Percentiles rank a stretch among this genome's conserved stretches.
Conservation (phyloP, 2,329 filamentous ascomycete species). For the Fusarium duplospermum region DNA sequence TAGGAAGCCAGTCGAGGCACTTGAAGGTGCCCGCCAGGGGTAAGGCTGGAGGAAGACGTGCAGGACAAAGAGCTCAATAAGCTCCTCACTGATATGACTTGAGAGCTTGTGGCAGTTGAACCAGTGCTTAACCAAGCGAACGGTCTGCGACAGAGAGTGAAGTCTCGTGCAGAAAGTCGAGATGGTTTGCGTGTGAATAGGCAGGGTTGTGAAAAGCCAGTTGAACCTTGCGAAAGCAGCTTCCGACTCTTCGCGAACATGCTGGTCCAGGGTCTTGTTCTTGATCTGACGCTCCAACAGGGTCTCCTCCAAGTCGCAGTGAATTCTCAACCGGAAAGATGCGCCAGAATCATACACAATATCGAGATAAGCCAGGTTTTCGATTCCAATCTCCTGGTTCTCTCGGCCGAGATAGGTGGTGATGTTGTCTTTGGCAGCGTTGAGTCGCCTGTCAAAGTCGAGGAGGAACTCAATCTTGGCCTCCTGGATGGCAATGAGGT, state of each 20-base stretch:
- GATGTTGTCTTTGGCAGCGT: constrained; percentile 68
- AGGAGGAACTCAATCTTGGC: constrained; percentile 93
- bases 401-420: constrained; percentile 83
- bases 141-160: constrained; percentile 81
- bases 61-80: constrained; percentile 85
- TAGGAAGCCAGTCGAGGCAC: constrained; percentile 81
- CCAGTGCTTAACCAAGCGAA: constrained; percentile 90
- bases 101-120: constrained; percentile 85
- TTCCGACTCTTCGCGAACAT: constrained; percentile 75
- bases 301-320: constrained; percentile 87
- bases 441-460: constrained; percentile 77
- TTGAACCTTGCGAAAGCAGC: constrained; percentile 77
- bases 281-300: constrained; percentile 83
- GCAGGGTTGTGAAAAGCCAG: constrained; percentile 76
- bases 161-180: constrained; percentile 84
- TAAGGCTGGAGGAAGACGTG: constrained; percentile 84
- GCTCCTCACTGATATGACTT: constrained; percentile 79
- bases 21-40: constrained; percentile 83
- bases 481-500: constrained; percentile 88
- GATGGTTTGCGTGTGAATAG: constrained; percentile 85
- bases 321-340: constrained; percentile 85
- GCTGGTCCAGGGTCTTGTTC: constrained; percentile 75
- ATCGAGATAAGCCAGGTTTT: constrained; percentile 87
- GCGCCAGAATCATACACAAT: constrained; percentile 78
- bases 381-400: constrained; percentile 73